phyloP scores from a whole-genome alignment of 352 stramenopile genomes.

The Pythium vanterpoolii region DNA sequence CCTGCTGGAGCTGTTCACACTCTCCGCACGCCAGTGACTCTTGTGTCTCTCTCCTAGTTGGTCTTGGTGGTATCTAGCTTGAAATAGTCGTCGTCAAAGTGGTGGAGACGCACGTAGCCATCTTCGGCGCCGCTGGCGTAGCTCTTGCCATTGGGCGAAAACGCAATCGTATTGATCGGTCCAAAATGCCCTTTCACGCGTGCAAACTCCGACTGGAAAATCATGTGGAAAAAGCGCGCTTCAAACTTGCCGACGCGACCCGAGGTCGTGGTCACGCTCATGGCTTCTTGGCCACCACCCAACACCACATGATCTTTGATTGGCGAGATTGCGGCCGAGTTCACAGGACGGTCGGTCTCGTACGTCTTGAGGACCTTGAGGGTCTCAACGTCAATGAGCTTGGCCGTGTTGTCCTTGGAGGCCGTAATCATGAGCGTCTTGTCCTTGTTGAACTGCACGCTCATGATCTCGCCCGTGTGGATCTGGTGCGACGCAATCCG shows the following conservation, averaged over 20 bases:
- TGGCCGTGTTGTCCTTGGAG: constrained; percentile 97
- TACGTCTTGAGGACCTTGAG: constrained; percentile 97
- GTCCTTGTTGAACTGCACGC: constrained; percentile 93
- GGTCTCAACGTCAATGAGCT: constrained; percentile 95
- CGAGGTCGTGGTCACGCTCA: constrained; percentile 96
- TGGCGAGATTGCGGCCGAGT: constrained; percentile 97
- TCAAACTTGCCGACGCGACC: constrained; percentile 93
- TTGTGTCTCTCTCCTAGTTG: constrained; percentile 14
- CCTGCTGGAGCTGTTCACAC: not conserved
- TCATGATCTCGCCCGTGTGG: constrained; percentile 97
- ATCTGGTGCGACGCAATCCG: constrained; percentile 80
- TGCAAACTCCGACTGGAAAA: constrained; percentile 98
- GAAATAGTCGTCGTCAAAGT: constrained; percentile 98
- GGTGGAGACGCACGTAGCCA: constrained; percentile 97
- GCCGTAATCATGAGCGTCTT: constrained; percentile 97
- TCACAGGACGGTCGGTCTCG: constrained; percentile 97
- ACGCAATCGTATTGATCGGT: constrained; percentile 98
- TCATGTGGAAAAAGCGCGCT: constrained; percentile 98
- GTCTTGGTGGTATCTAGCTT: constrained; percentile 62
- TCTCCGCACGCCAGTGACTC: not conserved
- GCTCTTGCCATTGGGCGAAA: constrained; percentile 97
- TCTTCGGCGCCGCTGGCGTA: constrained; percentile 99
- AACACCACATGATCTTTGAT: constrained; percentile 96
- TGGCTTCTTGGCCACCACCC: constrained; percentile 98
- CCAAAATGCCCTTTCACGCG: constrained; percentile 99